Percentiles rank a stretch among this genome's conserved stretches.
Evolutionary conservation across 306 rosid species (phyloP).

Genomic region (Sicyos edulis): DNA sequence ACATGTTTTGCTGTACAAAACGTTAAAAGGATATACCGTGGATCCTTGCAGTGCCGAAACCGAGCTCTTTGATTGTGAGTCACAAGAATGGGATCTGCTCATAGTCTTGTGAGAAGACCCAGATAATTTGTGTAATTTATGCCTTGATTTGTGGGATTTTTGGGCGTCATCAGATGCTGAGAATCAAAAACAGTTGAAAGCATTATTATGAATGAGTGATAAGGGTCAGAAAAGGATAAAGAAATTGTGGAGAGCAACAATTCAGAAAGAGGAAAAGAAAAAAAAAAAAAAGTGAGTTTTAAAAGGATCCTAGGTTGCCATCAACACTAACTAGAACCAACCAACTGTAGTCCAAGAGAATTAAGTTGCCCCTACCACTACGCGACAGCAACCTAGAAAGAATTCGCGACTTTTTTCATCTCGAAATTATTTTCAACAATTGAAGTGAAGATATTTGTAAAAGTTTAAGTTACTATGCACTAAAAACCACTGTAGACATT

Average conservation of each 20-base stretch:
- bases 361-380: too few species aligned
- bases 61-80: conserved; percentile 87
- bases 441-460: neutral
- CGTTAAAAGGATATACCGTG: conserved; percentile 39
- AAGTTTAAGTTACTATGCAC: neutral
- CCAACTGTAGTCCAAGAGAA: too few species aligned
- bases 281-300: conserved; percentile 29
- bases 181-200: conserved; percentile 29
- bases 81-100: conserved; percentile 86
- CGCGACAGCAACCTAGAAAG: too few species aligned
- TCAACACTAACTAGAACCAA: neutral
- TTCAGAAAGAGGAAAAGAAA: conserved; percentile 37
- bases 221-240: conserved; percentile 24
- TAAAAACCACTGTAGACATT: neutral
- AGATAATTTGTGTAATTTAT: conserved; percentile 69
- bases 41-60: conserved; percentile 69
- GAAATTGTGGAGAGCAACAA: conserved; percentile 33
- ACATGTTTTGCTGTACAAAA: neutral
- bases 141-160: conserved; percentile 87
- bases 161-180: conserved; percentile 89
- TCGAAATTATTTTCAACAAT: neutral
- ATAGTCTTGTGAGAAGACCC: conserved; percentile 82
- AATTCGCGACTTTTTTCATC: neutral
- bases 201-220: conserved; percentile 30
- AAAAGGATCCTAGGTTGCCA: conserved; percentile 74